Base-by-base conservation (phyloP, 306 rosid species). In the Acacia melanoxylon region DNA sequence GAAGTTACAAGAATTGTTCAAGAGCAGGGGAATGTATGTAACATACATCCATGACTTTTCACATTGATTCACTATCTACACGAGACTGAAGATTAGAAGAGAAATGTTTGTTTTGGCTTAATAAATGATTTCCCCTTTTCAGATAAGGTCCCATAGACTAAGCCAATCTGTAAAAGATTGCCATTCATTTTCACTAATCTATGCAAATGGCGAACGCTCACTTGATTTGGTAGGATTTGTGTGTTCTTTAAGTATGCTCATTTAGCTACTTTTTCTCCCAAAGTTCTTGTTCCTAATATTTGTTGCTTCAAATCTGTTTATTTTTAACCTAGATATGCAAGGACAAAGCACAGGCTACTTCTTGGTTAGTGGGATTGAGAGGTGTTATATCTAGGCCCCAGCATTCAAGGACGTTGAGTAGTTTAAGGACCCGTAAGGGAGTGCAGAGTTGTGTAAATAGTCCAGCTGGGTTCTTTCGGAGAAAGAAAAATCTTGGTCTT, bases 401-500 rank as follows among this genome's bases (percentile, higher is more conserved):
- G 78, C 78, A 90, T 77, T 82, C 90, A 4, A 81, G 84, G 80
- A 80, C 93, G 25, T 77, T 82, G 24, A 86, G 81, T 41, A 87
- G 86, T 83, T 85, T 84, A 76, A 85, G 94, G 82, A 89, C 89
- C 82, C 87, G 85, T 85, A 90, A 88, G 80, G 95, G 88, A 66
- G 89, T 85, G 67, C 94, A 91, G 78, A 91, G 95, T 84, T 94
- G 98, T 91, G 89, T 85, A 42, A 94, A 86, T 78, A 94, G 98
- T 83, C 97, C 98, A 2, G 93, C 95, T 45, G 97, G 98, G 40
- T 83, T 92, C 71, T 77, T 92, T 5, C 77, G 97, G 48, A 87
- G 98, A 89, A 94, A 91, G 87, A 77, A 88, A 84, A 89, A 91
- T 84, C 94, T 94, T 22, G 98, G 98, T 80, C 91, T 92, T 84